Base-by-base conservation (phyloP, 352 stramenopile genomes). In the Phytophthora fragariaefolia region DNA sequence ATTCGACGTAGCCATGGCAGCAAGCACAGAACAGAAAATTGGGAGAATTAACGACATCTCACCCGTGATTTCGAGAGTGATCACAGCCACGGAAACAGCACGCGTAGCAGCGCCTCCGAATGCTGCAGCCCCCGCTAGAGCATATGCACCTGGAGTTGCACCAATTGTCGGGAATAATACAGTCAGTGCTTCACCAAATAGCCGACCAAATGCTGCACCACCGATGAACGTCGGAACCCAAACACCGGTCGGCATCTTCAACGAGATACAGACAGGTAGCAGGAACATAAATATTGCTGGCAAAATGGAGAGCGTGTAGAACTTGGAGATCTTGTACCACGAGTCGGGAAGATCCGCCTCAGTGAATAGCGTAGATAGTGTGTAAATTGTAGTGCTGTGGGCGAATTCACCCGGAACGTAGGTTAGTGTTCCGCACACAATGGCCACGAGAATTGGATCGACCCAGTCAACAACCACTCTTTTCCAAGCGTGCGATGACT, bases 171-270 rank as follows among this genome's bases (percentile, higher is more conserved):
- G 52, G 6, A 64, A 58, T 13, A 91, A 48, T 23, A 20, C 63
- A 22, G 53, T 38, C 6, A 94, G n/a, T 0, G 60, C 53, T 65
- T 94, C 84, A n/a, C 85, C 87, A 45, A 85, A 90, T 7, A 93
- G 45, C 0, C 87, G 69, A 13, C 87, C 87, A 26, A 93, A 87
- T 1, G 82, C 76, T 26, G 83, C 87, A n/a, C 87, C 87, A 7
- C 79, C 76, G 23, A 90, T 89, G 45, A 95, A 94, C 9, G 83
- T 89, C 7, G 87, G 87, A 1, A 95, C 58, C 75, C 84, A 92
- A 12, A 93, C 79, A 15, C 87, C 86, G 1, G 83, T 89, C 2
- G 87, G 87, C 9, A 94, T 57, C 9, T 77, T 71, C 4, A 95
- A 66, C 15, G 81, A 90, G 61, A 92, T 91, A 32, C 81, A 91